phyloP scores from a whole-genome alignment of 768 basidiomycete genomes.

The Aureoboletus auriporus region DNA sequence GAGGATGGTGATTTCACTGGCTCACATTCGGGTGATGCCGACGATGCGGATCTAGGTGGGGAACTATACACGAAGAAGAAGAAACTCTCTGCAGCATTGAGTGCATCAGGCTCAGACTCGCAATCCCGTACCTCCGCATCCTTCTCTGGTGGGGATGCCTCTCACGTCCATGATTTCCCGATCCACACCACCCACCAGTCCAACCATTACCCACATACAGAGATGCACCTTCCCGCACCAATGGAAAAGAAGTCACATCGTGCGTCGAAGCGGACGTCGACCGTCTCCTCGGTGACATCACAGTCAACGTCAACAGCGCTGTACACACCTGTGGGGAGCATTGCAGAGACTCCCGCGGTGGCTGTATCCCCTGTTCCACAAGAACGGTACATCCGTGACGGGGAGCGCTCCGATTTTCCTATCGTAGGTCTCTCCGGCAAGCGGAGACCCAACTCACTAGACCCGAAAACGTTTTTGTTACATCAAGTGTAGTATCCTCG shows the following conservation, averaged over 20 bases:
- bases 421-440: conserved; percentile 35
- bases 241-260: conserved; percentile 18
- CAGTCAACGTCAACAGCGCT: conserved; percentile 46
- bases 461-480: conserved; percentile 40
- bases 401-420: conserved; percentile 30
- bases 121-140: conserved; percentile 60
- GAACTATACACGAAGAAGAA: conserved; percentile 45
- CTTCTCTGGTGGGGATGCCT: conserved; percentile 25
- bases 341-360: conserved; percentile 24
- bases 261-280: conserved; percentile 30
- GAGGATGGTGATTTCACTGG: neutral
- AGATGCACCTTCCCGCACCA: conserved; percentile 23
- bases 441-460: conserved; percentile 31
- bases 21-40: conserved; percentile 30
- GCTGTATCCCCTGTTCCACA: conserved; percentile 25
- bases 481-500: conserved; percentile 7
- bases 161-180: conserved; percentile 20
- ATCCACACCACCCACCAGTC: conserved; percentile 24
- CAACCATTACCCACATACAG: conserved; percentile 24
- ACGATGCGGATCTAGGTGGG: conserved; percentile 62
- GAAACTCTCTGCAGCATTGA: conserved; percentile 26
- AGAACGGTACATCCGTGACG: conserved; percentile 30
- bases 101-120: conserved; percentile 50
- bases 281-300: conserved; percentile 38
- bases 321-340: conserved; percentile 31